phyloP scores from a whole-genome alignment of 371 early-diverging fungal species.

The Rhizomucor miehei region DNA sequence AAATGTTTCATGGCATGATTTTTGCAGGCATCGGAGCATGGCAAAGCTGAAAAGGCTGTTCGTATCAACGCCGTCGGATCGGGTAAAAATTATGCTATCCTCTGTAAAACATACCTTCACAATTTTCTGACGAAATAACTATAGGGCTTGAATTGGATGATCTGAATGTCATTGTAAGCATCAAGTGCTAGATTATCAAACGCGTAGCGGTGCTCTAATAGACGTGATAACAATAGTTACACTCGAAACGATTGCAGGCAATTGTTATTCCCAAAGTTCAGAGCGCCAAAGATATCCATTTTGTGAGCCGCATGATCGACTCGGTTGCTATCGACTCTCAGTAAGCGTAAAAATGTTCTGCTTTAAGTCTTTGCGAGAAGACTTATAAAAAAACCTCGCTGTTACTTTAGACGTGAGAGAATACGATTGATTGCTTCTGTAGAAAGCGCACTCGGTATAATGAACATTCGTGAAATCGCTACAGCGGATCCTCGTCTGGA shows the following conservation, averaged over 20 bases:
- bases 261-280: conserved; percentile 93
- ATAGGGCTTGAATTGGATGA: conserved; percentile 77
- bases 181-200: neutral
- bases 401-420: conserved; percentile 48
- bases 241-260: conserved; percentile 66
- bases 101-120: conserved; percentile 19
- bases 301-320: conserved; percentile 80
- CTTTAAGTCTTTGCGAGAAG: no score
- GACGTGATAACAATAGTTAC: conserved; percentile 49
- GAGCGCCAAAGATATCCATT: conserved; percentile 72
- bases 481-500: conserved; percentile 69
- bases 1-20: conserved; percentile 4
- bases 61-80: conserved; percentile 86
- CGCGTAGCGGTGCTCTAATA: no score
- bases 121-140: no score
- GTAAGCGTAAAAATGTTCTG: conserved; percentile 28
- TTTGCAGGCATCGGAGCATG: conserved; percentile 60
- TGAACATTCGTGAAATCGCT: conserved; percentile 84
- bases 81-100: conserved; percentile 36
- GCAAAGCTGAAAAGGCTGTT: conserved; percentile 77
- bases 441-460: conserved; percentile 82
- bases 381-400: no score
- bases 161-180: conserved; percentile 70
- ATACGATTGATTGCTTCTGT: conserved; percentile 83
- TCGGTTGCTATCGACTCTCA: conserved; percentile 66